Conservation (phyloP, 2,329 filamentous ascomycete species). For the Colletotrichum echinochloae region DNA sequence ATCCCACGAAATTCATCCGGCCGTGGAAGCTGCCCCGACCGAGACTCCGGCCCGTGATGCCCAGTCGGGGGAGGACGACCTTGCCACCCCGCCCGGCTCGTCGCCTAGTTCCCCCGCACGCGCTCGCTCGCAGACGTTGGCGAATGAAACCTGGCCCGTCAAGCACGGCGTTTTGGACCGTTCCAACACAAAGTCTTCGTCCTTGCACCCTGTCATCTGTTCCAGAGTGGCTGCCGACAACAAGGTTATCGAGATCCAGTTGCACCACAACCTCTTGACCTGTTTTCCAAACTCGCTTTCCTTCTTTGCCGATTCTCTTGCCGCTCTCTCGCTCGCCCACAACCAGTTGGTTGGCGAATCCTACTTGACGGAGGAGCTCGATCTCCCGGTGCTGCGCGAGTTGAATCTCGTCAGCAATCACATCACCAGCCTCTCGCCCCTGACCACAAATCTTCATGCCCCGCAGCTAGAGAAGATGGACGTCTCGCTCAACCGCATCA, state of each 20-base stretch:
- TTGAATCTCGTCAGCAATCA: conserved; percentile 82
- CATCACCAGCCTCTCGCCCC: conserved; percentile 75
- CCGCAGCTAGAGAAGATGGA: conserved; percentile 82
- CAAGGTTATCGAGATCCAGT: conserved; percentile 68
- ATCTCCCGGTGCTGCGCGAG: conserved; percentile 80
- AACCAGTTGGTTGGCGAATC: conserved; percentile 76
- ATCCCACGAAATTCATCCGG: conserved; percentile 26
- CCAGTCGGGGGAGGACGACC: conserved; percentile 66
- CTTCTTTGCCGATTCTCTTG: conserved; percentile 77
- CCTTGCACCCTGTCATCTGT: conserved; percentile 68
- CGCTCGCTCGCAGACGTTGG: conserved; percentile 61
- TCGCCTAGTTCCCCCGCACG: conserved; percentile 62
- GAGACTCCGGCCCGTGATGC: conserved; percentile 56
- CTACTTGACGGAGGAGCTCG: conserved; percentile 75
- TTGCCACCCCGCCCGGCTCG: conserved; percentile 69
- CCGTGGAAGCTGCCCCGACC: neutral
- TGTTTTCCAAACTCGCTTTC: conserved; percentile 77
- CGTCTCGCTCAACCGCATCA: conserved; percentile 84
- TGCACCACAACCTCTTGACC: conserved; percentile 83
- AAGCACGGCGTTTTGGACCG: conserved; percentile 74
- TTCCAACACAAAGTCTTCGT: conserved; percentile 73
- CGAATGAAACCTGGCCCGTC: conserved; percentile 64
- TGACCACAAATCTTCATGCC: conserved; percentile 76
- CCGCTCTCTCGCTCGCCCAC: conserved; percentile 78
- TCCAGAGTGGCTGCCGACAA: conserved; percentile 66